Evolutionary conservation across 768 basidiomycete genomes (phyloP).

Genomic region (Pisolithus sp.): DNA sequence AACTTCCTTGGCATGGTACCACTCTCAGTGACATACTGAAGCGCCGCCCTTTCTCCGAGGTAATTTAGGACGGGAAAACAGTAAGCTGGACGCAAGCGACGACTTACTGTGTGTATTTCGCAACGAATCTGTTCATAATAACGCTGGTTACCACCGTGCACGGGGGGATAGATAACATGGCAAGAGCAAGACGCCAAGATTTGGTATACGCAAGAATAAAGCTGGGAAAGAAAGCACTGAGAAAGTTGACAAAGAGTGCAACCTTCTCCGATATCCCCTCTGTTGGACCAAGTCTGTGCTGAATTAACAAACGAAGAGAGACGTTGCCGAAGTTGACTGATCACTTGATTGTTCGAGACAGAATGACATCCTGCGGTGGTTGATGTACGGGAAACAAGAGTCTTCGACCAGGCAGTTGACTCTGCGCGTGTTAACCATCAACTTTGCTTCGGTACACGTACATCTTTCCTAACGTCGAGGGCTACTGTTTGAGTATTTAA

Average conservation of each 20-base stretch:
- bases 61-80: not conserved
- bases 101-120: slow-evolving; percentile 59
- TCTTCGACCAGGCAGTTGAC: not conserved
- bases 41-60: slow-evolving; percentile 39
- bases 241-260: slow-evolving; percentile 56
- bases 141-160: slow-evolving; percentile 72
- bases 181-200: slow-evolving; percentile 79
- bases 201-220: slow-evolving; percentile 67
- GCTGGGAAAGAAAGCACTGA: slow-evolving; percentile 70
- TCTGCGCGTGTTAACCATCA: not conserved
- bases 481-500: not conserved
- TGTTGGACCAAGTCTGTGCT: slow-evolving; percentile 79
- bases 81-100: not conserved
- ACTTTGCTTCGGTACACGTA: slow-evolving; percentile 11
- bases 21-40: slow-evolving; percentile 70
- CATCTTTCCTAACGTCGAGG: not conserved
- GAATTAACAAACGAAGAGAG: not conserved
- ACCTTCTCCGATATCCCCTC: slow-evolving; percentile 84
- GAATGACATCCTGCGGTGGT: not conserved
- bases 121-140: slow-evolving; percentile 63
- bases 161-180: slow-evolving; percentile 74
- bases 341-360: not conserved
- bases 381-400: not conserved
- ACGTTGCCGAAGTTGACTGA: not conserved
- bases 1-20: slow-evolving; percentile 86